Conservation (phyloP, 495 filamentous ascomycete species). For the Xylaria flabelliformis region DNA sequence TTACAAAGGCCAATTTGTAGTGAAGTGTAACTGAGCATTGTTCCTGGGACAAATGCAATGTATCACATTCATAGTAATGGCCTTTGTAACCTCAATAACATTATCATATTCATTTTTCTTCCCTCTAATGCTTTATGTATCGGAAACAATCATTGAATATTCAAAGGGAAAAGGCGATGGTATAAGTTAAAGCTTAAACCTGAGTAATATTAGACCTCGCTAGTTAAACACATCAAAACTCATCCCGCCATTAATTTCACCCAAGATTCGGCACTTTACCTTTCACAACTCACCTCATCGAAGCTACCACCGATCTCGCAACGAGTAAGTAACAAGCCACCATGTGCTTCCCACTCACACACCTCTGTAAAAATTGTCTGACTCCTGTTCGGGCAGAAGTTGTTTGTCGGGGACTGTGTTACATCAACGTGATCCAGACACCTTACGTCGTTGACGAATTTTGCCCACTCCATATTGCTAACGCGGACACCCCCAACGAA, state of each 20-base stretch:
- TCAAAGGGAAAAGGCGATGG: not conserved
- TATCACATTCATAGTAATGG: not conserved
- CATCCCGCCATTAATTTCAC: not conserved
- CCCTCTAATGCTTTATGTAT: not conserved
- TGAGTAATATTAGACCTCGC: not conserved
- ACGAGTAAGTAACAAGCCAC: not conserved
- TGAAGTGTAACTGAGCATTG: not conserved
- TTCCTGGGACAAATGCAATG: not conserved
- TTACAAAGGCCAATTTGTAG: not conserved
- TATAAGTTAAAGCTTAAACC: not conserved
- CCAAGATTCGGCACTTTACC: not conserved
- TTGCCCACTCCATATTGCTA: not conserved
- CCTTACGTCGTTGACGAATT: not conserved
- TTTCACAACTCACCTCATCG: not conserved
- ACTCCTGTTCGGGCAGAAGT: not conserved
- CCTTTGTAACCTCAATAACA: too few species aligned
- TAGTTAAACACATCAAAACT: not conserved
- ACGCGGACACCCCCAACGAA: not conserved
- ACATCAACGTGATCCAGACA: not conserved
- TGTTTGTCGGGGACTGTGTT: not conserved
- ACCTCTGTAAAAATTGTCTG: not conserved
- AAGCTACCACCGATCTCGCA: not conserved
- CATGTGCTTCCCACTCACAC: slow-evolving; percentile 3
- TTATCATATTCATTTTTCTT: not conserved
- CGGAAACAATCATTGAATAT: not conserved